Conservation (phyloP, 352 stramenopile species). For the Pythium insidiosum region DNA sequence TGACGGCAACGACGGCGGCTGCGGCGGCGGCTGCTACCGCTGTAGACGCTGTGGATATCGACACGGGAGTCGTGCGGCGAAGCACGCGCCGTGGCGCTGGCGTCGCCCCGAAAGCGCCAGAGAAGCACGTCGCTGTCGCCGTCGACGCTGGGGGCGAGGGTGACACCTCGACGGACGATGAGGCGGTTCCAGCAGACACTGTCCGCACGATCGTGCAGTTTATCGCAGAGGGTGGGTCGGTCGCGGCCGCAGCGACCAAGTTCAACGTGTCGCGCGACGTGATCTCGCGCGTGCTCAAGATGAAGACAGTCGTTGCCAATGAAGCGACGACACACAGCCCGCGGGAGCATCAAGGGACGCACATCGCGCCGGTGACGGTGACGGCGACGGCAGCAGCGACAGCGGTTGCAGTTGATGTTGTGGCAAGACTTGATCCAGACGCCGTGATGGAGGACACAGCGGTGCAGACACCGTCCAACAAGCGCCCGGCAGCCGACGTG, state of each 20-base stretch:
- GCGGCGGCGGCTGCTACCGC: too few species aligned
- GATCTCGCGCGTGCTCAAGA: slow-evolving; percentile 19
- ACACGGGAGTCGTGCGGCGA: too few species aligned
- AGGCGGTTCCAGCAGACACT: too few species aligned
- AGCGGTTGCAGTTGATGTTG: background rate
- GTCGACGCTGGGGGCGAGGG: too few species aligned
- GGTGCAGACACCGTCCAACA: slow-evolving; percentile 8
- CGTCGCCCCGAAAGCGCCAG: too few species aligned
- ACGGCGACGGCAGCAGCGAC: background rate
- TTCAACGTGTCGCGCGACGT: slow-evolving; percentile 22
- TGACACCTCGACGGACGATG: background rate
- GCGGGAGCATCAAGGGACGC: background rate
- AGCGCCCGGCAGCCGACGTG: background rate
- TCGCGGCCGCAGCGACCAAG: slow-evolving; percentile 14
- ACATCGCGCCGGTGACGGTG: background rate
- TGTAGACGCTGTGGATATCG: too few species aligned
- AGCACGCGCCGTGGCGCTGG: too few species aligned
- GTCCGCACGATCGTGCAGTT: slow-evolving; percentile 17
- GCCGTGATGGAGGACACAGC: background rate
- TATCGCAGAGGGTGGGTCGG: slow-evolving; percentile 15
- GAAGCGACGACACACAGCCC: background rate
- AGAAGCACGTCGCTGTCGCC: too few species aligned
- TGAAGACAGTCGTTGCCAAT: slow-evolving; percentile 9
- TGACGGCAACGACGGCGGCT: too few species aligned
- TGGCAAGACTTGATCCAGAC: slow-evolving; percentile 8